Base-by-base conservation (phyloP, 192 early-diverging fungal species). In the Spizellomyces sp. region DNA sequence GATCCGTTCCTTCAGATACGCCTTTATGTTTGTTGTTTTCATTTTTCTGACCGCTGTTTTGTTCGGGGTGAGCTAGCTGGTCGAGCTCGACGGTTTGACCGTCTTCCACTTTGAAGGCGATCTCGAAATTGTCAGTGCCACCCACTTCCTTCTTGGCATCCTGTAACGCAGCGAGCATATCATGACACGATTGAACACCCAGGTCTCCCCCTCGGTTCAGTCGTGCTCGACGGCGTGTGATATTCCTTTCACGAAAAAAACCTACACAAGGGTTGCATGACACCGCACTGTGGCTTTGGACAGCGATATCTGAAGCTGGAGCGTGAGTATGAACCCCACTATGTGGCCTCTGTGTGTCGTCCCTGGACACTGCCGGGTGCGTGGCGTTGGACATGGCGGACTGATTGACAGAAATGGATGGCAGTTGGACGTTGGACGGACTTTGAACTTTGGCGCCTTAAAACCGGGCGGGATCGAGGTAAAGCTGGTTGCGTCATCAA, bases 141-240 rank as follows among this genome's bases (percentile, higher is more conserved):
- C 66, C 66, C 21, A 67, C 66, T 10, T 67, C 50, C 47, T 17
- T 17, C 6, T 27, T 19, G 15, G 54, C 66, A 58, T 67, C 66
- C 6, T 17, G 50, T 19, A 67, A 15, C 10, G 50, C 47, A 9
- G 66, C 66, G 14, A 67, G 15, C 66, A 67, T 67, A n/a, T 56
- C 66, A 47, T 67, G 66, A 22, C 15, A 10, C 22, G 46, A 2
- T 41, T 56, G 66, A 42, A 67, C 66, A 67, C 42, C 66, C 43
- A 58, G 36, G 10, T 21, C 47, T 27, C 66, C 66, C 15, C 66
- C 66, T 15, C 52, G 47, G 54, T 67, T 67, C 50, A 67, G 17
- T 61, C 36, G 17, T 5, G 17, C 42, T 5, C 59, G 59, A 41
- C 59, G 59, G 4, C 9, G 15, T 15, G 17, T 42, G 15, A 61